Base-by-base conservation (phyloP, 305 asterid species). In the Fraxinus floribunda region DNA sequence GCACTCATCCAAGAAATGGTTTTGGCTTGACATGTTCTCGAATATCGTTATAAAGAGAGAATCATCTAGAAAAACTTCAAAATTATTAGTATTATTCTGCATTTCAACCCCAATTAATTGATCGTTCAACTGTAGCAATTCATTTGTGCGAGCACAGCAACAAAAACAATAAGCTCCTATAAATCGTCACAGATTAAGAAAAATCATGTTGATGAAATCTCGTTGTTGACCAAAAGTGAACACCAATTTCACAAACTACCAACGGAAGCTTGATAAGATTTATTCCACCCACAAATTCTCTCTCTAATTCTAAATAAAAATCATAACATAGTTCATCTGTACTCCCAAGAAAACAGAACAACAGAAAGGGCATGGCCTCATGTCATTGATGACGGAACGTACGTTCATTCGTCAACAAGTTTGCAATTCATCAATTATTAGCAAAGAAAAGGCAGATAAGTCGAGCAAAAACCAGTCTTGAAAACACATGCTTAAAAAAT, bases 401-500 rank as follows among this genome's bases (percentile, higher is more conserved):
- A 32, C 70, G 13, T 78, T 81, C 57, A 29, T 29, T 16, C 82
- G 38, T 64, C 52, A 26, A 32, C 68, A 22, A 35, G 60, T 49
- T 15, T 15, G 7, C 60, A 15, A 49, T 15, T 49, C 6, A 49
- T 49, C 60, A 55, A 49, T 49, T 49, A 49, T 49, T 49, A 49
- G 60, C 60, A 49, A 49, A 49, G 60, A 46, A 46, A 15, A 49
- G 60, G 20, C 3, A 49, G 60, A 15, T 15, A 49, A 13, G 60
- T 49, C 60, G 7, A 49, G 60, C 6, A 75, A 80, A 55, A 36
- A 80, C 74, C 36, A 49, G 70, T 34, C 57, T 74, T 78, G 57
- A 79, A 83, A 57, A 49, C 39, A 79, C 11, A 39, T 78, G 78
- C 41, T 73, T n/a, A 24, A 70, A 36, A 57, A 39, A 38, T 64